Base-by-base conservation (phyloP, 257 asterid genomes). In the Primulina tabacum region DNA sequence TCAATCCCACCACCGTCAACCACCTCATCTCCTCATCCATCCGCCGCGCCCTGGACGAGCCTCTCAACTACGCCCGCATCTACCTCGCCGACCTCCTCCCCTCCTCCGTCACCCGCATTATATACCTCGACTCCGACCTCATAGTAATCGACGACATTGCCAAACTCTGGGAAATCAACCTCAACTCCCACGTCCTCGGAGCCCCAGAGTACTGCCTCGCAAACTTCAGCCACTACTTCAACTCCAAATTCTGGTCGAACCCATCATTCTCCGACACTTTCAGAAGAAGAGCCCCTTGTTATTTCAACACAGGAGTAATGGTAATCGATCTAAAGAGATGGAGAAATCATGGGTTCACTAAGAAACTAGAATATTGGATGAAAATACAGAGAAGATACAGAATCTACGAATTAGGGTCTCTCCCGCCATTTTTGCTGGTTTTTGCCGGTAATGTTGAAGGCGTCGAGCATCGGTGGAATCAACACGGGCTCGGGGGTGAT, bases 231-330 rank as follows among this genome's bases (percentile, higher is more conserved):
- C 85, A 81, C 35, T 92, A 92, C 76, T 92, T 92, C 80, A 90
- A 97, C 5, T 5, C 85, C 8, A 72, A 71, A 10, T 92, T 92
- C 83, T 92, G 97, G 98, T 72, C 87, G 0, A 83, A 73, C 61
- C 89, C 87, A 0, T 32, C 60, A 4, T 77, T 85, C 64, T 70
- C 86, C 70, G 60, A 62, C 63, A 60, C 81, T 0, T 88, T 92
- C 63, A 62, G 73, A 30, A 72, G 65, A 60, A 83, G 90, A 0
- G 71, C 6, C 0, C 87, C 96, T 0, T 89, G 96, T 28, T 92
- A 92, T 18, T 92, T 92, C 84, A 92, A 92, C 84, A 92, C 98
- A 2, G 98, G 98, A 2, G 98, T 92, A 14, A 92, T 92, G 96
- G 96, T 92, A 5, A 76, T 92, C 64, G 89, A 92, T 37, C 47